Percentiles rank a stretch among this genome's conserved stretches.
Evolutionary conservation across 2,329 filamentous ascomycete species (phyloP).

Genomic region (Phyllosticta capitalensis): DNA sequence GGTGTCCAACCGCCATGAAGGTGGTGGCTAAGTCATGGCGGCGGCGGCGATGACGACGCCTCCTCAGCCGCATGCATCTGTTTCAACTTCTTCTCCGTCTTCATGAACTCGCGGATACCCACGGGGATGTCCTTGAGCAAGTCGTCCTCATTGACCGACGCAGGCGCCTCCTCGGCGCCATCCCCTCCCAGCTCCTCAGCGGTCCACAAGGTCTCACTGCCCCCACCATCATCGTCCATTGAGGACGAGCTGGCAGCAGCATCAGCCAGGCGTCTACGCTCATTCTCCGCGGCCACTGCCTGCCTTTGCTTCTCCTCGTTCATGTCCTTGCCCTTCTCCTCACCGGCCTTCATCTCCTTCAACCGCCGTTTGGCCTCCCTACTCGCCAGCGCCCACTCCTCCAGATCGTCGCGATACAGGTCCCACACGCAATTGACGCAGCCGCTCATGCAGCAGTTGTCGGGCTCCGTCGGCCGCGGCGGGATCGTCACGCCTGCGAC

Average conservation of each 20-base stretch:
- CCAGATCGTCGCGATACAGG: slow-evolving; percentile 78
- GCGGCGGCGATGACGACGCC: slow-evolving; percentile 40
- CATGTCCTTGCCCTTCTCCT: slow-evolving; percentile 74
- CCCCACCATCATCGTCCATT: slow-evolving; percentile 74
- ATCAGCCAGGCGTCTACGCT: slow-evolving; percentile 26
- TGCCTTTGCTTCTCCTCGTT: slow-evolving; percentile 53
- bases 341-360: slow-evolving; percentile 50
- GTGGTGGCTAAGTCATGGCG: slow-evolving; percentile 17
- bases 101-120: slow-evolving; percentile 95
- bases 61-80: slow-evolving; percentile 56
- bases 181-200: slow-evolving; percentile 23
- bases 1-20: no score
- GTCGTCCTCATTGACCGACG: slow-evolving; percentile 45
- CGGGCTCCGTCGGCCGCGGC: slow-evolving; percentile 76
- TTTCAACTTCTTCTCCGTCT: slow-evolving; percentile 83
- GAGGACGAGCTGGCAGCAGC: slow-evolving; percentile 40
- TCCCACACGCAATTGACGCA: slow-evolving; percentile 99
- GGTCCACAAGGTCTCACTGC: slow-evolving; percentile 59
- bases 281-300: slow-evolving; percentile 37
- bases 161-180: slow-evolving; percentile 10
- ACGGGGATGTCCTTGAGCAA: slow-evolving; percentile 76
- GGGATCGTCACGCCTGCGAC: slow-evolving; percentile 77
- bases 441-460: slow-evolving; percentile 98
- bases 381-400: slow-evolving; percentile 67
- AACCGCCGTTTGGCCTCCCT: slow-evolving; percentile 52